Conservation (phyloP, 495 filamentous ascomycete species). For the Xylaria sp. region DNA sequence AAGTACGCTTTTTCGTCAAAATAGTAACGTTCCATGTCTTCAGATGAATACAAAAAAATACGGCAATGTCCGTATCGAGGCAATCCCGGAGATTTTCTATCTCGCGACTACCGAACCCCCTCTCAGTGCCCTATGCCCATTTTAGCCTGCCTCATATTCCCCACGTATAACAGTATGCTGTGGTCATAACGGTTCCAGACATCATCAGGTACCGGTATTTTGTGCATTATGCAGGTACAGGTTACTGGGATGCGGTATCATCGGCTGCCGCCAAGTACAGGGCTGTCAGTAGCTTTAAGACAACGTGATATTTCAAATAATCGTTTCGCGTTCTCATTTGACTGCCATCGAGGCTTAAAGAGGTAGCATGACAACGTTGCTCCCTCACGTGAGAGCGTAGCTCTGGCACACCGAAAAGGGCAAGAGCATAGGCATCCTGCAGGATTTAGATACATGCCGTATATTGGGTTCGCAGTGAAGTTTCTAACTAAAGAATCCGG, state of each 20-base stretch:
- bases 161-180: neutral
- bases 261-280: neutral
- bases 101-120: neutral
- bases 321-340: constrained; percentile 8
- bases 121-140: neutral
- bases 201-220: neutral
- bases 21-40: constrained; percentile 19
- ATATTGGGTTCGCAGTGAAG: neutral
- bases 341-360: constrained; percentile 1
- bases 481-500: neutral
- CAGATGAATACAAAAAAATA: neutral
- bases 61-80: neutral
- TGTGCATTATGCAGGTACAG: constrained; percentile 24
- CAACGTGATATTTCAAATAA: constrained; percentile 15
- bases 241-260: neutral
- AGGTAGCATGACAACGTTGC: constrained; percentile 1
- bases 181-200: neutral
- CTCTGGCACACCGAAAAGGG: constrained; percentile 4
- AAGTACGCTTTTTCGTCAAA: neutral
- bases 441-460: constrained; percentile 3
- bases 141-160: neutral
- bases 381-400: constrained; percentile 13
- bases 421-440: constrained; percentile 22
- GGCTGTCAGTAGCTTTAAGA: neutral
- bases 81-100: neutral